phyloP scores from a whole-genome alignment of 345 rosid genomes.

The Salix purpurea region DNA sequence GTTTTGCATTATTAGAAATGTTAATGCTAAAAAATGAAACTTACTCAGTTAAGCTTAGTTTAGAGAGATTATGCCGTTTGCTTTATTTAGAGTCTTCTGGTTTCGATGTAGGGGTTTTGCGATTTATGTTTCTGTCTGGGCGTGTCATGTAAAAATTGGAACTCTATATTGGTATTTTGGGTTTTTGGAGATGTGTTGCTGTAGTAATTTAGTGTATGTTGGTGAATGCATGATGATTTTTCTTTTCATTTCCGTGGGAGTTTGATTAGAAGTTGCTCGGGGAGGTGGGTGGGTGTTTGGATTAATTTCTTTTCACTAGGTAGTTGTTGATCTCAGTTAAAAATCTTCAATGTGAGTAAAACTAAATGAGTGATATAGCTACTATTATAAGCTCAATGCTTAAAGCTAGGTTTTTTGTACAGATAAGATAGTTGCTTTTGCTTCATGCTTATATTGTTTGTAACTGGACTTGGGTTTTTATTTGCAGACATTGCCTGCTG shows the following conservation, averaged over 20 bases:
- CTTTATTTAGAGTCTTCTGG: not conserved
- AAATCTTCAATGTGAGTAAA: not conserved
- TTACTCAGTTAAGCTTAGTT: not conserved
- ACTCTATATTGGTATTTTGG: not conserved
- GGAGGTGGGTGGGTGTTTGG: too few relatives aligned
- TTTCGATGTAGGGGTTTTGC: not conserved
- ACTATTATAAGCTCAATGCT: not conserved
- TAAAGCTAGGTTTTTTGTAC: not conserved
- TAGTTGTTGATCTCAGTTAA: not conserved
- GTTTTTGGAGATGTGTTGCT: not conserved
- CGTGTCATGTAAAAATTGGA: not conserved
- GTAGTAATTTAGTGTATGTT: not conserved
- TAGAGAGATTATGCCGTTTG: not conserved
- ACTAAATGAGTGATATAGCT: not conserved
- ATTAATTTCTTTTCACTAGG: too few relatives aligned
- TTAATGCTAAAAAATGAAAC: not conserved
- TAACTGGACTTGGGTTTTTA: not conserved
- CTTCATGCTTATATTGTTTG: not conserved
- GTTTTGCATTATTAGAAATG: not conserved
- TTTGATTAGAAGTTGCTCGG: too few relatives aligned
- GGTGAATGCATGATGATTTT: not conserved
- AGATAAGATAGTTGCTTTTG: not conserved
- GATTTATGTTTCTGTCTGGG: not conserved
- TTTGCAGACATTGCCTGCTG: constrained; percentile 78
- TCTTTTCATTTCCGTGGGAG: not conserved